Conservation (phyloP, 345 rosid genomes). For the Hirschfeldia incana region DNA sequence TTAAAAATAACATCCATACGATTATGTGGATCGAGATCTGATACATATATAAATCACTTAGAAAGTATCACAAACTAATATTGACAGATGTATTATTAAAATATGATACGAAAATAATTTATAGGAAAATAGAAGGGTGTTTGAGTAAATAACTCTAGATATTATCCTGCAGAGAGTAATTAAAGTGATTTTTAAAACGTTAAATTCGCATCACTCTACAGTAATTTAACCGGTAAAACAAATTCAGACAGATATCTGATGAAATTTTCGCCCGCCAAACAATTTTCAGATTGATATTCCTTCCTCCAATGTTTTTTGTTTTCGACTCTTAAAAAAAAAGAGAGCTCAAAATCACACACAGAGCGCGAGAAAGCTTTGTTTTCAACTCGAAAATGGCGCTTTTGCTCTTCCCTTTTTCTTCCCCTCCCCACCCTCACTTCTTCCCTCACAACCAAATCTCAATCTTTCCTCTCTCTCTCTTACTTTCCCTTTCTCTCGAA, state of each 20-base stretch:
- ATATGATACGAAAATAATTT: too few species aligned
- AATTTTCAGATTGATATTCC: conserved; percentile 10
- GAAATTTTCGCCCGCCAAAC: conserved; percentile 19
- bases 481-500: neutral
- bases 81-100: too few species aligned
- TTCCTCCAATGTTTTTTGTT: conserved; percentile 8
- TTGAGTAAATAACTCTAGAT: neutral
- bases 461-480: neutral
- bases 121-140: neutral
- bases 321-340: conserved; percentile 12
- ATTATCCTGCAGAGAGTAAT: neutral
- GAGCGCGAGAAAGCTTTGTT: conserved; percentile 26
- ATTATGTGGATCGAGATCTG: too few species aligned
- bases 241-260: conserved; percentile 7
- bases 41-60: too few species aligned
- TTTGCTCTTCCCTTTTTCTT: conserved; percentile 27
- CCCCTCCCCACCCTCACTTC: conserved; percentile 16
- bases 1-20: too few species aligned
- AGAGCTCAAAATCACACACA: neutral
- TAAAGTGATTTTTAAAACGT: too few species aligned
- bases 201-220: neutral
- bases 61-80: too few species aligned
- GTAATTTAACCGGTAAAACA: neutral
- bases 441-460: conserved; percentile 13
- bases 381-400: conserved; percentile 35